Evolutionary conservation across 768 basidiomycete species (phyloP), one percentile per base, ranked within the genome.

Genomic region (Melanogaster broomeanus): DNA sequence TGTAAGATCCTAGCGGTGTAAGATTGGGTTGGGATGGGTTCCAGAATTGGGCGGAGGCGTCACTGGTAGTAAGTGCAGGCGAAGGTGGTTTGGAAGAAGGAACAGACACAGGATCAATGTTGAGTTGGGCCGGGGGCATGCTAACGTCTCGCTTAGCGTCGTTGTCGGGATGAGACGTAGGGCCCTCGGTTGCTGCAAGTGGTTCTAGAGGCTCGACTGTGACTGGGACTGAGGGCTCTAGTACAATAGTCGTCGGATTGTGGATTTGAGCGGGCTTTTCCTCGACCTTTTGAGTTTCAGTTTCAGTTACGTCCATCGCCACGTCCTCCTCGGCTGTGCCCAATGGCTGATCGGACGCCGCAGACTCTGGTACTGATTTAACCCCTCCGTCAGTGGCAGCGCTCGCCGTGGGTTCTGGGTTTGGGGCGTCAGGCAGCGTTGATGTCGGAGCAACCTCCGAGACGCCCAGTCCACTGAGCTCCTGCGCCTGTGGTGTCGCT

Each of bases 71-170:
- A 45, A 33, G 43, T 33, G 53, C 33, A 30, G 61, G 45, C 18
- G 61, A 58, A 31, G 40, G 52, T 30, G 54, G 28, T 47, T 41
- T 35, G 34, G 46, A 31, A 22, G 42, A 45, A 55, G 51, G 34
- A 24, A 42, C 42, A 28, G 40, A 44, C 3, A 50, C 48, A 27
- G 30, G 49, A 33, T 59, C 61, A 41, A 44, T 48, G 30, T 33
- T 56, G 34, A 35, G 45, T n/a, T 33, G 56, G 44, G 19, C 39
- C 19, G 57, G n/a, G n/a, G n/a, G n/a, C 59, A 67, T 55, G 58
- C 57, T 67, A 52, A 67, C 49, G 51, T 67, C 60, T 57, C 53
- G 59, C 55, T 58, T 59, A 24, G 42, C 30, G 41, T 59, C 33
- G 24, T 33, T 34, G 9, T 35, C 57, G 22, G 37, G 42, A 28